Percentiles rank a stretch among this genome's conserved stretches.
Evolutionary conservation across 129 eudicot genomes (phyloP).

Genomic region (Lactuca sativa): DNA sequence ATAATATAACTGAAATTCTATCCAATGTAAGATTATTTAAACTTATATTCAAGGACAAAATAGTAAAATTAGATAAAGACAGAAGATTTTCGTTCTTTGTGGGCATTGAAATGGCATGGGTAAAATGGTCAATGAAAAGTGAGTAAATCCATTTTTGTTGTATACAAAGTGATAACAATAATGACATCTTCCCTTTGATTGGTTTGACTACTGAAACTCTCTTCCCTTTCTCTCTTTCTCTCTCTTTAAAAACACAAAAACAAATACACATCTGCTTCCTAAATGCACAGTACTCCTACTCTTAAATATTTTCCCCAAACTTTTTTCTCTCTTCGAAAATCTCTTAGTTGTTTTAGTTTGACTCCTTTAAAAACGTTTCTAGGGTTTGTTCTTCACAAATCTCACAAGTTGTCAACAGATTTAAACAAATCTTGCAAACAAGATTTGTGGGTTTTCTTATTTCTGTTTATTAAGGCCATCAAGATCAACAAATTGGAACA

Average conservation of each 20-base stretch:
- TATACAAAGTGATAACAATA: slow-evolving; percentile 39
- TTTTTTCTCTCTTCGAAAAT: slow-evolving; percentile 34
- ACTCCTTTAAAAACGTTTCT: slow-evolving; percentile 30
- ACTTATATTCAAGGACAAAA: slow-evolving; percentile 21
- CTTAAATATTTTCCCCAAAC: slow-evolving; percentile 20
- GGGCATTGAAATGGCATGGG: slow-evolving; percentile 10
- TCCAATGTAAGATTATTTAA: no score
- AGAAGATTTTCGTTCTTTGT: not conserved
- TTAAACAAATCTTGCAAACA: not conserved
- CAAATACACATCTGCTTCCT: slow-evolving; percentile 31
- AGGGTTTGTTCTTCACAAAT: slow-evolving; percentile 40
- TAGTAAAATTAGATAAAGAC: slow-evolving; percentile 16
- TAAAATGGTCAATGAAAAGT: slow-evolving; percentile 20
- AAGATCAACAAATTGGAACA: slow-evolving; percentile 28
- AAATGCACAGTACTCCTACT: slow-evolving; percentile 25
- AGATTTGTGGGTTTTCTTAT: slow-evolving; percentile 30
- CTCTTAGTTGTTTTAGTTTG: slow-evolving; percentile 39
- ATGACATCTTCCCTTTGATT: slow-evolving; percentile 48
- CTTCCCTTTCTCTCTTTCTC: slow-evolving; percentile 26
- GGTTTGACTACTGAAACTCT: slow-evolving; percentile 70
- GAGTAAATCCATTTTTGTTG: slow-evolving; percentile 44
- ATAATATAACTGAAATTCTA: no score
- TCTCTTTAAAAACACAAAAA: slow-evolving; percentile 20
- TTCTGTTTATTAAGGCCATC: slow-evolving; percentile 4
- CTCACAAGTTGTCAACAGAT: slow-evolving; percentile 16